phyloP scores from a whole-genome alignment of 208 protist genomes.

The Acanthamoeba rhysodes region DNA sequence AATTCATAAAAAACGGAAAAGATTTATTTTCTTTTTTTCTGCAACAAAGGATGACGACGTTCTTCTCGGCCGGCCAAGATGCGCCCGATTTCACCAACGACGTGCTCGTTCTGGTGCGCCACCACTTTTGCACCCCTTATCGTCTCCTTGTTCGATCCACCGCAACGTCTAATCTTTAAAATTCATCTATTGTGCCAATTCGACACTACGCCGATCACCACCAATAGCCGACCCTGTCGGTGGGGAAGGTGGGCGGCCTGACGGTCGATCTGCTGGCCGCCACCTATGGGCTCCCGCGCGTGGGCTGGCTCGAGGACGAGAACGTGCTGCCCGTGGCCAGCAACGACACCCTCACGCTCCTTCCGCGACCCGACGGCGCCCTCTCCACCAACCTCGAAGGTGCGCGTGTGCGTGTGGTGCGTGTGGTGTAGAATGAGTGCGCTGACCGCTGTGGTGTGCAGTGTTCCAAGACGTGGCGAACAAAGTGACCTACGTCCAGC shows the following conservation, averaged over 20 bases:
- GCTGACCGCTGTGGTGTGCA: background rate
- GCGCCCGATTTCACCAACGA: constrained; percentile 14
- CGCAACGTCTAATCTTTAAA: background rate
- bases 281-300: constrained; percentile 41
- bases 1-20: background rate
- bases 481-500: constrained; percentile 43
- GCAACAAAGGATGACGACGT: constrained; percentile 15
- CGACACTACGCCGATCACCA: background rate
- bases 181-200: background rate
- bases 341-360: constrained; percentile 33
- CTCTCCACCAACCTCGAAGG: constrained; percentile 69
- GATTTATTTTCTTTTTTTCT: background rate
- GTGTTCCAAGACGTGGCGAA: constrained; percentile 61
- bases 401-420: background rate
- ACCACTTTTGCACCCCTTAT: background rate
- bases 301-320: constrained; percentile 54
- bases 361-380: background rate
- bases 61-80: constrained; percentile 24
- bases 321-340: constrained; percentile 58
- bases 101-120: constrained; percentile 17
- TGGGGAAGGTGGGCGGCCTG: constrained; percentile 28
- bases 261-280: constrained; percentile 33
- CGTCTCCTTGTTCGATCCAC: background rate
- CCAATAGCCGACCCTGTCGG: constrained; percentile 10
- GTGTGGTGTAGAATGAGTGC: background rate